Percentiles rank a stretch among this genome's conserved stretches.
Conservation (phyloP, 2,329 filamentous ascomycete species). For the Colletotrichum sp. region DNA sequence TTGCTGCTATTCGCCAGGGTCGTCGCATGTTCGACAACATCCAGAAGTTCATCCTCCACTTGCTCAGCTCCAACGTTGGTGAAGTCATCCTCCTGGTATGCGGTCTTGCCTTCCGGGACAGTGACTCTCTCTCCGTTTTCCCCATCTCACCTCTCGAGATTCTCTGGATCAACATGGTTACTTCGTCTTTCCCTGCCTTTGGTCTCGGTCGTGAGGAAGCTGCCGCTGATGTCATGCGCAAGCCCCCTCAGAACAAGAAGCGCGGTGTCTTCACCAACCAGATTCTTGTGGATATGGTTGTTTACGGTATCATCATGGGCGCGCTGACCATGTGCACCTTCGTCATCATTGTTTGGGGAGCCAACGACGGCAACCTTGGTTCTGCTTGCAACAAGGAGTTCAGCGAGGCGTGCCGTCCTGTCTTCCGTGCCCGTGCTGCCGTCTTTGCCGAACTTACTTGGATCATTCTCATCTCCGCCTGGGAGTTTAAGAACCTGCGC, state of each 20-base stretch:
- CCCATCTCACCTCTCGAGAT: slow-evolving; percentile 86
- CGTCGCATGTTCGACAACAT: slow-evolving; percentile 89
- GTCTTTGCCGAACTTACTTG: slow-evolving; percentile 78
- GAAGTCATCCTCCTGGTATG: slow-evolving; percentile 83
- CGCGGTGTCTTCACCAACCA: slow-evolving; percentile 79
- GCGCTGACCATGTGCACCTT: slow-evolving; percentile 70
- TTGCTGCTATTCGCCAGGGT: slow-evolving; percentile 82
- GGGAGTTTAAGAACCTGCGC: slow-evolving; percentile 78
- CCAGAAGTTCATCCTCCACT: slow-evolving; percentile 83
- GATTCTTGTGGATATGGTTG: slow-evolving; percentile 78
- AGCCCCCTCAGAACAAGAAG: slow-evolving; percentile 74
- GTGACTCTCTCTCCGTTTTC: slow-evolving; percentile 76
- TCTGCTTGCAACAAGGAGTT: slow-evolving; percentile 66
- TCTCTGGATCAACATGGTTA: slow-evolving; percentile 95
- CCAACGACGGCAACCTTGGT: slow-evolving; percentile 61
- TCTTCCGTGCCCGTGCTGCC: slow-evolving; percentile 74
- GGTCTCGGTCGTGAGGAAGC: slow-evolving; percentile 83
- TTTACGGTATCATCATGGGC: slow-evolving; percentile 82
- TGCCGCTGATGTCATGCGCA: slow-evolving; percentile 77
- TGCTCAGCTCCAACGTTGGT: slow-evolving; percentile 82
- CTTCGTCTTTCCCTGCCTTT: slow-evolving; percentile 86
- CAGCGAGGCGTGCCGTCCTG: slow-evolving; percentile 59
- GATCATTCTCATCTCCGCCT: slow-evolving; percentile 76
- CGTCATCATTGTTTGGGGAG: slow-evolving; percentile 67
- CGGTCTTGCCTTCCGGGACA: slow-evolving; percentile 82